phyloP scores from a whole-genome alignment of 1,139 yeast genomes.

The Yamadazyma atmosphaerica region DNA sequence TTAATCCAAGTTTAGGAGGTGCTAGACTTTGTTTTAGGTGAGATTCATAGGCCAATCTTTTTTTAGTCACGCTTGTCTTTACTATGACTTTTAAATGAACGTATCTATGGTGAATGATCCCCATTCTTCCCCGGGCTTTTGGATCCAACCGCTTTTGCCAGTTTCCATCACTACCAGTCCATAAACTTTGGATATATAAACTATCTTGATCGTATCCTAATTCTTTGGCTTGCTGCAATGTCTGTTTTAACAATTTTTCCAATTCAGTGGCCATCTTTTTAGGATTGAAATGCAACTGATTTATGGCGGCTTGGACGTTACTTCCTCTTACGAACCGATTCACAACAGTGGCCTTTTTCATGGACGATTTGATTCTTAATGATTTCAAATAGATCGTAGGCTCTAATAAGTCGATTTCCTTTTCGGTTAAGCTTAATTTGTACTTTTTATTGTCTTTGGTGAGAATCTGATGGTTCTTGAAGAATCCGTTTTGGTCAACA shows the following conservation, averaged over 20 bases:
- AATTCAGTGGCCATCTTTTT: slow-evolving; percentile 81
- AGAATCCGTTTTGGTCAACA: slow-evolving; percentile 70
- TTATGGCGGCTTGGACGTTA: slow-evolving; percentile 76
- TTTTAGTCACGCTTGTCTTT: slow-evolving; percentile 61
- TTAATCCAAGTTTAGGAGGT: slow-evolving; percentile 50
- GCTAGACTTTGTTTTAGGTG: slow-evolving; percentile 37
- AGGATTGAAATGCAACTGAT: slow-evolving; percentile 86
- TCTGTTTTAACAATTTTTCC: slow-evolving; percentile 71
- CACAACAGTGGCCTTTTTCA: slow-evolving; percentile 85
- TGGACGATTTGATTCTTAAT: slow-evolving; percentile 76
- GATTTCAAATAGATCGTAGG: slow-evolving; percentile 82
- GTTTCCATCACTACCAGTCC: slow-evolving; percentile 90
- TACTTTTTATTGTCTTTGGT: slow-evolving; percentile 50
- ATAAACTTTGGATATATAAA: slow-evolving; percentile 75
- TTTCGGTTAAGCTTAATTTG: slow-evolving; percentile 55
- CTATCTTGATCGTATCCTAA: slow-evolving; percentile 61
- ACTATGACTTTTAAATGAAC: slow-evolving; percentile 81
- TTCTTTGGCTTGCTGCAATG: slow-evolving; percentile 65
- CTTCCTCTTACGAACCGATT: slow-evolving; percentile 73
- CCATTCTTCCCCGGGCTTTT: slow-evolving; percentile 90
- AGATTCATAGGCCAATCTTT: slow-evolving; percentile 62
- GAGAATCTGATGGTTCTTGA: slow-evolving; percentile 61
- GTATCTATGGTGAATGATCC: slow-evolving; percentile 72
- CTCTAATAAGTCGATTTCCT: slow-evolving; percentile 76
- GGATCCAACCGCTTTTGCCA: slow-evolving; percentile 74